These are phyloP conservation scores for Xylaria multiplex DNA, from an alignment of 2,329 filamentous ascomycete genomes.

Conservation along the genomic window DNA sequence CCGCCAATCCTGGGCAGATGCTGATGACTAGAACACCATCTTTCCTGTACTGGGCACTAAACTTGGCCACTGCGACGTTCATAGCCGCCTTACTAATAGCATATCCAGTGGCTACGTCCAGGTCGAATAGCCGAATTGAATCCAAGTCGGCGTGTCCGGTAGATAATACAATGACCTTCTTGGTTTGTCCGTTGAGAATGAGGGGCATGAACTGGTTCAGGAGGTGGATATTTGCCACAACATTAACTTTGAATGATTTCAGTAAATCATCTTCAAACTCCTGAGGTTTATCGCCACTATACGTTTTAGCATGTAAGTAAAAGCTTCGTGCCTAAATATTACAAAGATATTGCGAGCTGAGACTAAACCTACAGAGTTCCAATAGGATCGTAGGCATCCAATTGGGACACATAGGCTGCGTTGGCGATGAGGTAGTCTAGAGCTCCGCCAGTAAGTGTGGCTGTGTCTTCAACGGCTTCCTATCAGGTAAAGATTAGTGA, in stretches of 20 bases:
- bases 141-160: conserved; percentile 65
- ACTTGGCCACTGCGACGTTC: conserved; percentile 31
- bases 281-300: not conserved
- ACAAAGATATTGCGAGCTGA: not conserved
- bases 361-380: conserved; percentile 6
- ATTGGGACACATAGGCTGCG: conserved; percentile 3
- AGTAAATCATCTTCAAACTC: conserved; percentile 5
- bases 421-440: conserved; percentile 28
- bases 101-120: conserved; percentile 52
- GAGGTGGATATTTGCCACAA: conserved; percentile 62
- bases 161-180: conserved; percentile 51
- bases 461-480: conserved; percentile 4
- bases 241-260: conserved; percentile 51
- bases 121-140: conserved; percentile 49
- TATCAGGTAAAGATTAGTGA: not conserved
- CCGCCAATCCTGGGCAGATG: conserved; percentile 4
- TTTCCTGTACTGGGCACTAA: conserved; percentile 4
- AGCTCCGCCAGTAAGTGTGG: conserved; percentile 2
- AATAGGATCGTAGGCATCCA: conserved; percentile 9
- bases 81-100: conserved; percentile 50
- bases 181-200: conserved; percentile 57
- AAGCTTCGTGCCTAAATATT: not conserved
- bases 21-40: conserved; percentile 15
- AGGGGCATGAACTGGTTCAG: conserved; percentile 65
- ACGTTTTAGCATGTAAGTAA: not conserved